Evolutionary conservation across 495 filamentous ascomycete species (phyloP), one percentile per base, ranked within the genome.

Genomic region (Trichoderma reesei): DNA sequence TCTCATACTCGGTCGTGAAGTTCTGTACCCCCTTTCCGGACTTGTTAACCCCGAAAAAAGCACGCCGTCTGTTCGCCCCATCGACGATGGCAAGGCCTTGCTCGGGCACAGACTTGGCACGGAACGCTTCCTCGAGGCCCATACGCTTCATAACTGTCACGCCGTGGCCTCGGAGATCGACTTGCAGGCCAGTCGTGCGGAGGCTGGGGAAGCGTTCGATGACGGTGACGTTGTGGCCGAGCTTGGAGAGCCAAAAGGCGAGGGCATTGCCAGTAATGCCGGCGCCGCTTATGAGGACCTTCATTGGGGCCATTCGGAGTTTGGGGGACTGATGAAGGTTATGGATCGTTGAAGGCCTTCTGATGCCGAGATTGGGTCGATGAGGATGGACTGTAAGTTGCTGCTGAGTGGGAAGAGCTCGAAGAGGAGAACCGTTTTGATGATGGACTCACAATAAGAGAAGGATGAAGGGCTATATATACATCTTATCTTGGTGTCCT

Each of bases 1-100:
- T 83, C 71, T 85, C 83, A 61, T 72, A 83, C 63, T 85, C 82
- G 46, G 76, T 78, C 9, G 79, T 73, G 26, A 81, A 73, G 39
- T 65, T 74, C 68, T 82, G 80, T 59, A 73, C 66, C 34, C 74
- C 71, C 64, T 77, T 68, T 7, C 76, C 78, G 2, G 76, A 74
- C 20, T 64, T 64, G 10, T 70, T 61, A 6, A 73, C 65, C 8
- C 63, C 73, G 63, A 83, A 79, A 62, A 63, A 77, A 33, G 73
- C 83, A 46, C 71, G 74, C 16, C 60, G 60, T 39, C 41, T 61
- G 13, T 79, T 79, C 42, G 74, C 56, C 9, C 68, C 65, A 59
- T 73, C 63, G 26, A 84, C 74, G 54, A 85, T 66, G 63, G 73
- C 72, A 41, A 79, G 54, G 34, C 80, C 80, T 10, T 80, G 70